Conservation (phyloP, 176 grass and related monocot species). For the Avena atlantica region DNA sequence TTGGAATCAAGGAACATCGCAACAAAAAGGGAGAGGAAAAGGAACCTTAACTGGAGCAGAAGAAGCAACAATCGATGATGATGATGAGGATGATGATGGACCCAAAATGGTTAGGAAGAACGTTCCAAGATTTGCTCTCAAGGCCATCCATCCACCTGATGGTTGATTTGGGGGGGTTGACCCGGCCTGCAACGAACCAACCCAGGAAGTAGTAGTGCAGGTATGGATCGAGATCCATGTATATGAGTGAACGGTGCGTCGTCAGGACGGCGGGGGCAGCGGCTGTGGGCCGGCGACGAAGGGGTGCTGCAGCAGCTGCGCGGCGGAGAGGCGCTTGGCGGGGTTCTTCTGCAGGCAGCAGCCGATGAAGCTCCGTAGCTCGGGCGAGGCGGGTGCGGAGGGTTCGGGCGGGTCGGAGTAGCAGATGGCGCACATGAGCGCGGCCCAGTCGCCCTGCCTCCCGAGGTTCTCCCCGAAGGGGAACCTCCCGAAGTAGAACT, state of each 20-base stretch:
- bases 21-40: constrained; percentile 18
- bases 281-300: constrained; percentile 60
- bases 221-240: constrained; percentile 13
- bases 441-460: constrained; percentile 83
- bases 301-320: constrained; percentile 86
- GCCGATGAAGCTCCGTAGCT: constrained; percentile 77
- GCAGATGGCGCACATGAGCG: constrained; percentile 87
- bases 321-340: constrained; percentile 42
- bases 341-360: constrained; percentile 93
- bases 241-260: too few relatives aligned
- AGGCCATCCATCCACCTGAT: background rate
- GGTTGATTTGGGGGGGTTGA: background rate
- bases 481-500: constrained; percentile 91
- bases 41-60: constrained; percentile 28
- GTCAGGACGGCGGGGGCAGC: constrained; percentile 34
- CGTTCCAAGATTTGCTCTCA: background rate
- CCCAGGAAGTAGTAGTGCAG: background rate
- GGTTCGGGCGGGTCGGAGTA: constrained; percentile 65
- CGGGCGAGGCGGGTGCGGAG: constrained; percentile 49
- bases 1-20: constrained; percentile 37
- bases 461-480: constrained; percentile 90
- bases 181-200: background rate
- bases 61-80: background rate
- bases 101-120: background rate
- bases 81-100: background rate